phyloP scores from a whole-genome alignment of 495 filamentous ascomycete genomes.

The Podospora anserina region DNA sequence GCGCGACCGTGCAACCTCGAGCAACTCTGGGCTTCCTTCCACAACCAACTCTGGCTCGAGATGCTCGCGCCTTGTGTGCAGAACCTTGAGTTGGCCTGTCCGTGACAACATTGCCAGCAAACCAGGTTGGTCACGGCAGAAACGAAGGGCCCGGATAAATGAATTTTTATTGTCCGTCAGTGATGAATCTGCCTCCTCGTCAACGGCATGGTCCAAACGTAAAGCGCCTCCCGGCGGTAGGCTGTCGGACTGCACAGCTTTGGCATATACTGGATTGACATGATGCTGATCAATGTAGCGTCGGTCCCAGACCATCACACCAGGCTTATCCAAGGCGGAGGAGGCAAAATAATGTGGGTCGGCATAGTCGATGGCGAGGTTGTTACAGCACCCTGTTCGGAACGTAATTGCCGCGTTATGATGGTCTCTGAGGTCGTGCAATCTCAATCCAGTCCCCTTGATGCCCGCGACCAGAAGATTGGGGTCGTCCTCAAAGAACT shows the following conservation, averaged over 20 bases:
- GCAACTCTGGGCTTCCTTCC: conserved; percentile 46
- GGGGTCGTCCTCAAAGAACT: conserved; percentile 84
- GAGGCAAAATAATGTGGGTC: conserved; percentile 95
- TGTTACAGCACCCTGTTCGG: conserved; percentile 81
- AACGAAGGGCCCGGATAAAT: conserved; percentile 74
- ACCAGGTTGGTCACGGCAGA: conserved; percentile 68
- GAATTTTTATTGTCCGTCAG: conserved; percentile 48
- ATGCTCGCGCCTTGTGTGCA: conserved; percentile 65
- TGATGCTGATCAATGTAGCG: conserved; percentile 57
- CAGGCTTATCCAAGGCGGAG: conserved; percentile 65
- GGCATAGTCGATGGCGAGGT: conserved; percentile 81
- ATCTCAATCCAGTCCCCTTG: conserved; percentile 78
- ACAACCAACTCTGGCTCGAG: conserved; percentile 36
- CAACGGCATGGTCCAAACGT: conserved; percentile 62
- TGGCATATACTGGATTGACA: conserved; percentile 44
- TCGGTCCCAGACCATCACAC: conserved; percentile 85
- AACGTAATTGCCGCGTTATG: conserved; percentile 53
- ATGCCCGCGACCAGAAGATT: conserved; percentile 79
- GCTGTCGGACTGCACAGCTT: conserved; percentile 47
- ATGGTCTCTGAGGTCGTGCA: conserved; percentile 72
- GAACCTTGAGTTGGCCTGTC: conserved; percentile 72
- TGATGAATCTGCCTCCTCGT: conserved; percentile 42
- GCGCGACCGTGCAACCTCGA: conserved; percentile 51
- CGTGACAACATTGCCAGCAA: conserved; percentile 73
- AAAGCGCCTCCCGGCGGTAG: conserved; percentile 59